These are phyloP conservation scores for Scenedesmus sp. DNA, from an alignment of 163 green algal species.

Conservation along the genomic window DNA sequence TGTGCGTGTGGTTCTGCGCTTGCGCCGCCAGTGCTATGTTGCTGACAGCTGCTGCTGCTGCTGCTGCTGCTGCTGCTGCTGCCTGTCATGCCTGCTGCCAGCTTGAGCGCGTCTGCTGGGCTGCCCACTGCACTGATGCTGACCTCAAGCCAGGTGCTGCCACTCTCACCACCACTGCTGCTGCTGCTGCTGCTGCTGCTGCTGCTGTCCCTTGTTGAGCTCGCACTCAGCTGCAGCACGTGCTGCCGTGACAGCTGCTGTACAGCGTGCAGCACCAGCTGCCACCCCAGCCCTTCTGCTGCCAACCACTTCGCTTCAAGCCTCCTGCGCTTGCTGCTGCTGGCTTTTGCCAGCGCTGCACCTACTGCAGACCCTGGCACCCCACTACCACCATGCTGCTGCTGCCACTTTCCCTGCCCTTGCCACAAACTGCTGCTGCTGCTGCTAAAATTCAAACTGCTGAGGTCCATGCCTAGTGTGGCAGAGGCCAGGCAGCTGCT, in stretches of 20 bases:
- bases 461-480: not conserved
- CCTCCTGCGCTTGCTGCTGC: not conserved
- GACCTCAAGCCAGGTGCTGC: not conserved
- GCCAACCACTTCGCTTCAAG: not conserved
- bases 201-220: not conserved
- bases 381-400: not conserved
- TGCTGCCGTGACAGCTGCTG: not conserved
- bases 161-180: not conserved
- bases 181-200: not conserved
- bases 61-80: not conserved
- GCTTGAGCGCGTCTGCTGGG: not conserved
- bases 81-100: not conserved
- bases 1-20: not conserved
- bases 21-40: no score
- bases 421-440: not conserved
- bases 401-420: no score
- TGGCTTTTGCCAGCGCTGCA: not conserved
- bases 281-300: not conserved
- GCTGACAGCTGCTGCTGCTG: not conserved
- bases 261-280: not conserved
- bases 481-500: not conserved
- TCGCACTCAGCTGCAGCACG: not conserved
- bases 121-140: not conserved
- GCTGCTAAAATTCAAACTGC: not conserved
- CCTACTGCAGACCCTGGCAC: not conserved